Base-by-base conservation (phyloP, 805 yeast species). In the Candida alai region DNA sequence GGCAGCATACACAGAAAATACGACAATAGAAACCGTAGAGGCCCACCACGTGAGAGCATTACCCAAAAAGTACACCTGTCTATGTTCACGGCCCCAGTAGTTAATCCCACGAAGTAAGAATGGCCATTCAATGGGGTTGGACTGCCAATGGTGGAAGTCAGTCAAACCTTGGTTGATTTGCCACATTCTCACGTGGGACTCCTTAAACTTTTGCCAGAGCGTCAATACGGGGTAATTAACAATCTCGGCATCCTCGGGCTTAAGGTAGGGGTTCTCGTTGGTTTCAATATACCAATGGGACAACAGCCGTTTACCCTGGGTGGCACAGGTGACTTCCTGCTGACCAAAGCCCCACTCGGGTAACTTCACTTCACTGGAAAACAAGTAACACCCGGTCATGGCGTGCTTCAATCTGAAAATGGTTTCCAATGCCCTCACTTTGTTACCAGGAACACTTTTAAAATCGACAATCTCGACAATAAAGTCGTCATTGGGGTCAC, bases 341-440 rank as follows among this genome's bases (percentile, higher is more conserved):
- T 84, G 95, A 42, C 78, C 83, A 45, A 78, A 81, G 1, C 84
- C 94, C 89, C 93, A 84, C 34, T 74, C 76, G 41, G 95, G 95
- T 49, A 84, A 70, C 53, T 81, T 81, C 10, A 73, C 76, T 37
- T 75, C 80, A 45, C 78, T 82, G n/a, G 93, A 80, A 57, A 83
- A 84, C 47, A 84, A 62, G 52, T 77, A 79, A 60, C 86, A 74
- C 36, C 88, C 88, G 17, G 84, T 70, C 83, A 81, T 78, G 21
- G 88, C 89, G 50, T 84, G 94, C 58, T 73, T 76, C 45, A 84
- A 68, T 63, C 84, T 72, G 64, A 84, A 80, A 25, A 81, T 69
- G 17, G 93, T 77, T 28, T 79, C 75, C 28, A 84, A 56, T 11
- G 94, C 85, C 43, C 73, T 71, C 23, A 84, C 70, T 40, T 69